These are phyloP conservation scores for Trichoderma erinaceum DNA, from an alignment of 495 filamentous ascomycete species.

Conservation along the genomic window DNA sequence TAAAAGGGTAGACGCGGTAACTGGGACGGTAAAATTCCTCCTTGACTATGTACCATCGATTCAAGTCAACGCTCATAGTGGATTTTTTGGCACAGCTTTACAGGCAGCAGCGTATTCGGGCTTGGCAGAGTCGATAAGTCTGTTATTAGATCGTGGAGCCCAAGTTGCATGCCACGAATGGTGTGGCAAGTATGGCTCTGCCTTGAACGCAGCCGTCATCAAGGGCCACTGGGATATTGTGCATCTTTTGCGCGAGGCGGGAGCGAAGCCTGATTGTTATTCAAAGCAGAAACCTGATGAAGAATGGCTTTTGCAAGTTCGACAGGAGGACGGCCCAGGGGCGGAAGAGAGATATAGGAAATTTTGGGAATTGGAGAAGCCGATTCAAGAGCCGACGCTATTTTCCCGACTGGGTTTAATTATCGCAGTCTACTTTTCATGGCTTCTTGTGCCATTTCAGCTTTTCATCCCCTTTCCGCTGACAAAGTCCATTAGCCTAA, in stretches of 20 bases:
- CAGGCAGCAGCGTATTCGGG: conserved; percentile 12
- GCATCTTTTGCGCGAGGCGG: conserved; percentile 21
- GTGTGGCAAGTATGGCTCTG: conserved; percentile 21
- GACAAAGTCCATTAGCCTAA: neutral
- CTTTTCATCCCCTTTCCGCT: neutral
- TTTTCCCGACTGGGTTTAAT: neutral
- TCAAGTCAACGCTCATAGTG: conserved; percentile 16
- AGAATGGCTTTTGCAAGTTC: neutral
- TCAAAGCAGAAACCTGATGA: conserved; percentile 11
- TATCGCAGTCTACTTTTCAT: neutral
- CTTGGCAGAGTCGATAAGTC: conserved; percentile 17
- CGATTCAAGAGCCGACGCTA: neutral
- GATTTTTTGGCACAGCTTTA: conserved; percentile 18
- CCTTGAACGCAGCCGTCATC: conserved; percentile 21
- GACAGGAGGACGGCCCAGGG: neutral
- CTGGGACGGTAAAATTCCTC: neutral
- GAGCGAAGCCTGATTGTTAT: conserved; percentile 16
- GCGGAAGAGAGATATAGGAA: conserved; percentile 11
- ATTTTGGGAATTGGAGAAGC: neutral
- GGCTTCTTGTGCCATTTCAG: neutral
- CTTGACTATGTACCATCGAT: neutral
- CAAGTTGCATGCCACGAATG: conserved; percentile 20
- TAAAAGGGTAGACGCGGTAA: neutral
- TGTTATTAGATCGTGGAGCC: conserved; percentile 24
- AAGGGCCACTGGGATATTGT: conserved; percentile 23